A percentile compares a stretch with the other conserved stretches of the same genome.
Evolutionary conservation across 192 early-diverging fungal genomes (phyloP).

Genomic region (Coemansia sp.): DNA sequence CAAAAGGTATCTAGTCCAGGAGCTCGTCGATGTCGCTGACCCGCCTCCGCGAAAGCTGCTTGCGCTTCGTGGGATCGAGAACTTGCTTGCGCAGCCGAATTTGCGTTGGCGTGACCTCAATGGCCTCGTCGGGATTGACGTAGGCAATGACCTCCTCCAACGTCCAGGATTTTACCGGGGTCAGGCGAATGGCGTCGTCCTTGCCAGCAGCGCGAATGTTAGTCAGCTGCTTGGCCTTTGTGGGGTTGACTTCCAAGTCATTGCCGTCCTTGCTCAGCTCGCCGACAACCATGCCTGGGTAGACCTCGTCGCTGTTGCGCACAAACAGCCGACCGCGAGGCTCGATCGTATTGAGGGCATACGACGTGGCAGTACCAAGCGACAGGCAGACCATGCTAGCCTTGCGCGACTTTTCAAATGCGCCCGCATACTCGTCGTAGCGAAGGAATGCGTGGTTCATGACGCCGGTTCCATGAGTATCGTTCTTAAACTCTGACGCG

Average conservation of each 20-base stretch:
- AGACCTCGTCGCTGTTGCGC: conserved; percentile 71
- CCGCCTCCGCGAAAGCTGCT: conserved; percentile 54
- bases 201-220: conserved; percentile 81
- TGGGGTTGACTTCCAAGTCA: conserved; percentile 86
- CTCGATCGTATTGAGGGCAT: conserved; percentile 77
- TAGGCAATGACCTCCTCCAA: conserved; percentile 83
- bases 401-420: conserved; percentile 75
- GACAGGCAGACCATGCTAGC: conserved; percentile 76
- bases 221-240: conserved; percentile 78
- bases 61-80: conserved; percentile 70
- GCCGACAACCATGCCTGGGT: conserved; percentile 88
- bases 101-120: conserved; percentile 78
- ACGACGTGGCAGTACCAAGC: conserved; percentile 67
- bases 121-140: conserved; percentile 78
- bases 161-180: conserved; percentile 66
- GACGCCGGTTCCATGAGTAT: conserved; percentile 81
- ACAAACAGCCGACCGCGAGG: conserved; percentile 82
- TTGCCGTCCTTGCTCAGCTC: conserved; percentile 72
- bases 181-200: conserved; percentile 74
- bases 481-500: conserved; percentile 87
- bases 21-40: conserved; percentile 46
- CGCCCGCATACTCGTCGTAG: conserved; percentile 74
- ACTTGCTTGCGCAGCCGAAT: conserved; percentile 78
- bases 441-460: conserved; percentile 79
- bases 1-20: conserved; percentile 28